Percentiles rank a stretch among this genome's conserved stretches.
These are phyloP conservation scores for Pseudonectria foliicola DNA, from an alignment of 2,329 filamentous ascomycete species.

Conservation along the genomic window DNA sequence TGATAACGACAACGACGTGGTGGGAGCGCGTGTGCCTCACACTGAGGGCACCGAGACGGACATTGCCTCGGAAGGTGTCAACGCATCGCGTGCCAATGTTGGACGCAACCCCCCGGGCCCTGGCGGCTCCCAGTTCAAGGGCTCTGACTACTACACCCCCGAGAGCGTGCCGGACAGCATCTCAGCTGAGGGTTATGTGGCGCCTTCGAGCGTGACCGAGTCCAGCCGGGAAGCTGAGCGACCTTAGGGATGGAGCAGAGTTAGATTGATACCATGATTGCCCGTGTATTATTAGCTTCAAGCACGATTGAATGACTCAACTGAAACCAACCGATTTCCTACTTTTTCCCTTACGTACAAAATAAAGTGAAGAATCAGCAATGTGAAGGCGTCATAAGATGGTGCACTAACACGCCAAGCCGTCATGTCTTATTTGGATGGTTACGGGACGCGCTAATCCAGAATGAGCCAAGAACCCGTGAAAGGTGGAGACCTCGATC, in stretches of 20 bases:
- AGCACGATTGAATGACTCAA: background rate
- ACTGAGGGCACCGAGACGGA: slow-evolving; percentile 20
- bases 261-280: background rate
- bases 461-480: too few relatives aligned
- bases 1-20: slow-evolving; percentile 31
- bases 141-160: slow-evolving; percentile 32
- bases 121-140: slow-evolving; percentile 33
- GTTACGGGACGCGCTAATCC: too few relatives aligned
- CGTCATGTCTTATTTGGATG: too few relatives aligned
- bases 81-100: slow-evolving; percentile 32
- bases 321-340: too few relatives aligned
- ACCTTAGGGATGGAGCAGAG: slow-evolving; percentile 1
- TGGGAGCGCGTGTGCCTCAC: slow-evolving; percentile 16
- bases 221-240: slow-evolving; percentile 23
- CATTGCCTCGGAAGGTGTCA: slow-evolving; percentile 28
- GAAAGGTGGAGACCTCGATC: slow-evolving; percentile 4
- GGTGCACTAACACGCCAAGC: too few relatives aligned
- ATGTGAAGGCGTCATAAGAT: too few relatives aligned
- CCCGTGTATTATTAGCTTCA: background rate
- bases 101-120: slow-evolving; percentile 27
- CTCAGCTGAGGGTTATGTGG: slow-evolving; percentile 34
- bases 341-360: too few relatives aligned
- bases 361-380: too few relatives aligned
- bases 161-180: slow-evolving; percentile 36
- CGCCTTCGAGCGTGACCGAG: slow-evolving; percentile 35